Base-by-base conservation (phyloP, 2,329 filamentous ascomycete species). In the Cercospora sesami region DNA sequence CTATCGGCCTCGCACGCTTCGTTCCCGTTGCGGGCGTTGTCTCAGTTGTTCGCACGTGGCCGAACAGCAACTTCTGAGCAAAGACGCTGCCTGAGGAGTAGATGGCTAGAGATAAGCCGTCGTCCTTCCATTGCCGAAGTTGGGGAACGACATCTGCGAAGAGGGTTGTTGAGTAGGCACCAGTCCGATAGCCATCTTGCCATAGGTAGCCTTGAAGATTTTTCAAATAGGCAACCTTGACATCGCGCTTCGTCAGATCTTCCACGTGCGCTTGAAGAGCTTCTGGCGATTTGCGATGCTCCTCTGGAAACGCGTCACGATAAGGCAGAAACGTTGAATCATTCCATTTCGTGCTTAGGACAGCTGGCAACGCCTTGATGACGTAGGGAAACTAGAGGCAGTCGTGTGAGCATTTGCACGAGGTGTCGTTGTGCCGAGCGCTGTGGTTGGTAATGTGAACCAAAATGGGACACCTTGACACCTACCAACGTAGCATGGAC, bases 401-500 rank as follows among this genome's bases (percentile, higher is more conserved):
- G 51, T 60, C 63, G 62, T 26, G 51, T 64, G 33, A 59, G 62
- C 36, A 21, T 4, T 33, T 28, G 26, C 28, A 30, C 18, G 57
- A 31, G 36, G 30, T 60, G 39, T 36, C 55, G 18, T 55, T n/a
- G 57, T 14, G 48, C 48, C 59, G 53, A 62, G 58, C 61, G 61
- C 42, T 60, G 68, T 60, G 66, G 69, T 68, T 66, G 51, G 28
- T 26, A 36, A 36, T 16, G 55, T 12, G 55, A 23, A 33, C 10
- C 28, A 18, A 59, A n/a, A 31, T 36, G 9, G 2, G 3, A 59
- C n/a, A n/a, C n/a, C n/a, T n/a, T n/a, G n/a, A 21, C 64, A 77
- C 90, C 86, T 87, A 94, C 91, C 82, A 94, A 83, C 72, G 91
- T 87, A 79, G 93, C 90, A 81, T 92, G 92, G 80, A 94, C 91